Evolutionary conservation across 1,139 yeast genomes (phyloP).

Genomic region (Blastobotrys capitulatus): DNA sequence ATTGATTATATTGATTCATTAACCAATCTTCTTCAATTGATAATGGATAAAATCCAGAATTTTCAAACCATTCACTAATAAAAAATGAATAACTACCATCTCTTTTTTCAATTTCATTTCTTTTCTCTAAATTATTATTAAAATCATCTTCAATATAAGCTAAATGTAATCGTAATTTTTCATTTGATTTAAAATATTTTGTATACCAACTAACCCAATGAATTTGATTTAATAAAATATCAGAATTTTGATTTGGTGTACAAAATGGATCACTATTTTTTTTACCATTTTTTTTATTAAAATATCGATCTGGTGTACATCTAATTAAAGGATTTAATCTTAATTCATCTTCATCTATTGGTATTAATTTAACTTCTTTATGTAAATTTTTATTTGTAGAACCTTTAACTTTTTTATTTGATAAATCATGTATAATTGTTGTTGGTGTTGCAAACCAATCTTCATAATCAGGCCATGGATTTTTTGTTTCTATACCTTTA

Average conservation of each 20-base stretch:
- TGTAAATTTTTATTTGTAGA: conserved; percentile 16
- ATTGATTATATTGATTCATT: conserved; percentile 42
- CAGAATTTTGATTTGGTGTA: conserved; percentile 60
- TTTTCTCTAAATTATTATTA: conserved; percentile 33
- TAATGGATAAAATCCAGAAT: conserved; percentile 57
- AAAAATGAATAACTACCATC: conserved; percentile 49
- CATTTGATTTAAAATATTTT: conserved; percentile 46
- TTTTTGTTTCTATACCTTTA: conserved; percentile 63
- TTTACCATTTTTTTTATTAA: conserved; percentile 39
- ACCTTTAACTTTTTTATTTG: conserved; percentile 17
- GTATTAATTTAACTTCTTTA: conserved; percentile 47
- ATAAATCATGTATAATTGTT: conserved; percentile 37
- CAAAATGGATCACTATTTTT: conserved; percentile 80
- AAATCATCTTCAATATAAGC: conserved; percentile 54
- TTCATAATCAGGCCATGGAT: conserved; percentile 65
- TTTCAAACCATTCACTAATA: conserved; percentile 65
- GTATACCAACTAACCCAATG: conserved; percentile 82
- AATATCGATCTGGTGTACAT: conserved; percentile 75
- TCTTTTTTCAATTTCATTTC: conserved; percentile 12
- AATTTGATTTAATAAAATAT: conserved; percentile 51
- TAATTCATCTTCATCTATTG: conserved; percentile 66
- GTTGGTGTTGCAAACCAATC: conserved; percentile 68
- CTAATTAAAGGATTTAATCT: conserved; percentile 70
- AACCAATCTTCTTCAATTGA: conserved; percentile 60
- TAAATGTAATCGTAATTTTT: conserved; percentile 60